Evolutionary conservation across 169 alveolate species (phyloP).

Genomic region (Plasmodium vinckei): DNA sequence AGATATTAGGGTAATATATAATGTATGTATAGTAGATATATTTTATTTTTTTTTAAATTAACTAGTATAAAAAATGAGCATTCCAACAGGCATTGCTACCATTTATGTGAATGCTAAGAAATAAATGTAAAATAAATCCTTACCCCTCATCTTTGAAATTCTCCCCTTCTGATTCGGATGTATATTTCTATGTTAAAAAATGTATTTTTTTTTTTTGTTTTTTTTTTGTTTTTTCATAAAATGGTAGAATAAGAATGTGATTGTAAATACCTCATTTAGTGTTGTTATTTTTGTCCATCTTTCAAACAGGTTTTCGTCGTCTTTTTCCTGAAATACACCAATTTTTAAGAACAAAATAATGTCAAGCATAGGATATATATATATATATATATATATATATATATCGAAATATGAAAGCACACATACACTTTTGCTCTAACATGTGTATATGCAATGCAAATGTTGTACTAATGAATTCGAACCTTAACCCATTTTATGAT

Average conservation of each 20-base stretch:
- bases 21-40: background rate
- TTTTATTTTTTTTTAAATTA: background rate
- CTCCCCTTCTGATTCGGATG: background rate
- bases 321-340: conserved; percentile 21
- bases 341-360: background rate
- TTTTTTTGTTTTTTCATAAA: background rate
- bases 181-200: background rate
- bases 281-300: conserved; percentile 36
- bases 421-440: background rate
- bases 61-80: no score
- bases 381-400: background rate
- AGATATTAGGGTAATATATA: background rate
- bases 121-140: background rate
- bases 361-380: background rate
- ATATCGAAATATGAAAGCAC: no score
- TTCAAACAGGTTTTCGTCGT: conserved; percentile 19
- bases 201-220: no score
- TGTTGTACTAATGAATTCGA: background rate
- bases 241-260: background rate
- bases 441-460: background rate
- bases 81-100: no score
- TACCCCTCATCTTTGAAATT: background rate
- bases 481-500: conserved; percentile 48
- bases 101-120: background rate
- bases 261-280: conserved; percentile 36